Base-by-base conservation (phyloP, 345 rosid genomes). In the Arabis alpina region DNA sequence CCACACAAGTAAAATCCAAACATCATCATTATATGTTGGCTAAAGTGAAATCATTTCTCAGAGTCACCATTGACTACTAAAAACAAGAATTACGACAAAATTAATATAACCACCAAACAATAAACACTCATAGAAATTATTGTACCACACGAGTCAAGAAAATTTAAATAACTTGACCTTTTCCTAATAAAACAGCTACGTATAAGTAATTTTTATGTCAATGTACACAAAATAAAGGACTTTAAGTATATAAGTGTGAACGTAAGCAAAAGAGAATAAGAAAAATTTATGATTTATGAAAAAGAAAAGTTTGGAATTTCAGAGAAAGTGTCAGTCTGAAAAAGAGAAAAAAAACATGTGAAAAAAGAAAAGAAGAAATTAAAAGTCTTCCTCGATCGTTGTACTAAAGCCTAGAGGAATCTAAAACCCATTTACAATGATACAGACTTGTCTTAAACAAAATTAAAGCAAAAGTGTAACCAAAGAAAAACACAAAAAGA, bases 321-420 rank as follows among this genome's bases (percentile, higher is more conserved):
- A 74, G 66, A 73, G 59, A 65, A 73, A 49, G 62, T 36, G 25
- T 48, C 70, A 68, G 79, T 61, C 75, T 76, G 75, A 56, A 68
- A 76, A 34, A 32, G 2, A 12, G 30, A 37, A 48, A 63, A 52
- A 64, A 73, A 4, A 27, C 76, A 63, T 55, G 76, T 64, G 64
- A 34, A 4, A 5, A 25, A 24, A 63, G 50, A 42, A 30, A 9
- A 50, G 4, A 15, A 49, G 27, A 49, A 66, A 62, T 0, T 19
- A 19, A 74, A 72, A 64, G 69, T 67, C 69, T 36, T 56, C 75
- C 65, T 75, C 79, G 75, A 50, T 75, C n/a, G 54, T 62, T 69
- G 79, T 48, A 55, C 71, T 30, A 53, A n/a, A n/a, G n/a, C n/a
- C n/a, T n/a, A n/a, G n/a, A 76, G 39, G 72, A 66, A 65, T 73